Conservation (phyloP, 768 basidiomycete genomes). For the Agrocybe praecox region DNA sequence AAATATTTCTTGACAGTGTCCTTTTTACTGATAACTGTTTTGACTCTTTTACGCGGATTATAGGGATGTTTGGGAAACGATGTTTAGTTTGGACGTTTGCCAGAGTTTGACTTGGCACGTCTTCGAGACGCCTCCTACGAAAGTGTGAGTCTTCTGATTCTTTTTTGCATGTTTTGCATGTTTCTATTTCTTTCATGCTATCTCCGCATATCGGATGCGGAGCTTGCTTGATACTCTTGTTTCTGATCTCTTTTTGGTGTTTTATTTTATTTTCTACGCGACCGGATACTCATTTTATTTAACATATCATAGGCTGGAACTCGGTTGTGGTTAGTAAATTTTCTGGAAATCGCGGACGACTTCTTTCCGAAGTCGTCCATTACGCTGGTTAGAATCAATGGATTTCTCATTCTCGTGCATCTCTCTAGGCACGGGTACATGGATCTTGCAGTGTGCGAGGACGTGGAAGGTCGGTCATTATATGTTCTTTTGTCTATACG, state of each 20-base stretch:
- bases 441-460: slow-evolving; percentile 68
- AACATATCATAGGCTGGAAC: slow-evolving; percentile 51
- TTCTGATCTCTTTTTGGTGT: background rate
- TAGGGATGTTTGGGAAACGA: slow-evolving; percentile 74
- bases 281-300: background rate
- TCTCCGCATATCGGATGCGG: background rate
- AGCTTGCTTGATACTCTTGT: too few species aligned
- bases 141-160: slow-evolving; percentile 50
- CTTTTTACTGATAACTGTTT: slow-evolving; percentile 6
- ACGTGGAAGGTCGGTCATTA: slow-evolving; percentile 57
- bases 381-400: background rate
- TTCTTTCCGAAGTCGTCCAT: background rate
- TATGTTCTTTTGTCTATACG: slow-evolving; percentile 3
- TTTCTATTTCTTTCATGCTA: slow-evolving; percentile 1
- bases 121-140: slow-evolving; percentile 58
- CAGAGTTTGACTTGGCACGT: slow-evolving; percentile 67
- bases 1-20: background rate
- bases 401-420: background rate
- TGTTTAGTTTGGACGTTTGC: slow-evolving; percentile 53
- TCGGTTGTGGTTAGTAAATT: slow-evolving; percentile 67
- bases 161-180: background rate
- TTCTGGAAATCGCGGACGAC: background rate
- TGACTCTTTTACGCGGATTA: slow-evolving; percentile 7
- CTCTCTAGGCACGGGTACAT: slow-evolving; percentile 64
- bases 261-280: background rate